phyloP scores from a whole-genome alignment of 1,139 yeast species.

The Pichia terricola region DNA sequence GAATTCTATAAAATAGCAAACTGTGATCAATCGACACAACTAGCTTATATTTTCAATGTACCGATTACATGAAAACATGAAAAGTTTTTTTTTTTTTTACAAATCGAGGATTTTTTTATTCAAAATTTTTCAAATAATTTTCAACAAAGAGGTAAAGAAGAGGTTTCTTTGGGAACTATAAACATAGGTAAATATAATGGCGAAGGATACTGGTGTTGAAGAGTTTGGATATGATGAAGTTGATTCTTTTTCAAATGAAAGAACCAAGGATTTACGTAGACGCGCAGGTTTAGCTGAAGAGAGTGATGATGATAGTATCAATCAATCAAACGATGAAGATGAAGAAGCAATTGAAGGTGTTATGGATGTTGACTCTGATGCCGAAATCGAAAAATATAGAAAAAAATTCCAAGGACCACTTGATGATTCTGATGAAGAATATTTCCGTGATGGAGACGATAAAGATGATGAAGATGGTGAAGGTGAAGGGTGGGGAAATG shows the following conservation, averaged over 20 bases:
- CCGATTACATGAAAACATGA: background rate
- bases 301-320: conserved; percentile 30
- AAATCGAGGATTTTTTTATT: background rate
- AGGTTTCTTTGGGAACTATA: background rate
- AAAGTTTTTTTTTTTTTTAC: background rate
- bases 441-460: conserved; percentile 26
- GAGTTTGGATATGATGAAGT: conserved; percentile 51
- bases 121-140: background rate
- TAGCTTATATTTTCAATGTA: no score
- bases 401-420: conserved; percentile 26
- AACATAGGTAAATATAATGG: background rate
- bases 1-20: no score
- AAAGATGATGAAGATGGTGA: conserved; percentile 26
- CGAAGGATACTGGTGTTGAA: conserved; percentile 11
- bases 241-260: conserved; percentile 60
- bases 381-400: conserved; percentile 22
- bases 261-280: conserved; percentile 51
- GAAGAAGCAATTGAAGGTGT: conserved; percentile 21
- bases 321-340: conserved; percentile 26
- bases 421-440: conserved; percentile 28
- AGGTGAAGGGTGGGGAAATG: conserved; percentile 67
- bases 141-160: background rate
- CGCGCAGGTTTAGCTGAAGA: conserved; percentile 36
- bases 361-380: conserved; percentile 18
- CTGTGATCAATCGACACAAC: no score